Evolutionary conservation across 192 early-diverging fungal species (phyloP), one percentile per base, ranked within the genome.

Genomic region (Linnemannia zychae): DNA sequence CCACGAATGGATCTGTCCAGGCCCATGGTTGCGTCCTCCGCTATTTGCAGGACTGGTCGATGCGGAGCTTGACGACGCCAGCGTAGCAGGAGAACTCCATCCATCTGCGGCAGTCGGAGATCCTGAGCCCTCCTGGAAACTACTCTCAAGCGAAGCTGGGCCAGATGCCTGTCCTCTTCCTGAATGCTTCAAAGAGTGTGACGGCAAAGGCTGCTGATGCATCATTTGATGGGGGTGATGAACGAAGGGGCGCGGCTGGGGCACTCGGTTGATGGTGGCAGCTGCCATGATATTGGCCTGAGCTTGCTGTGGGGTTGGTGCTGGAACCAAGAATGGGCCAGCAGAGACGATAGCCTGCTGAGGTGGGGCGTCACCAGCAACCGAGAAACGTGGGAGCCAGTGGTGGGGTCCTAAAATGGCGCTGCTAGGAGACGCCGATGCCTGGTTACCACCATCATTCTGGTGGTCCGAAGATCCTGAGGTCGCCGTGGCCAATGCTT

Each of bases 341-440:
- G 65, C 73, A 15, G 76, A 47, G 37, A 79, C 71, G 16, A 31
- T 57, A 1, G 74, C 71, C 46, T 73, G 72, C 24, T 77, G 74
- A 40, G 68, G 46, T 3, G 83, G 83, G 4, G 83, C 77, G 67
- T 85, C 83, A 18, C 83, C 83, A 9, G 83, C 83, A 22, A 74
- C 83, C 3, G 83, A 85, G 33, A 85, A 85, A 11, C 83, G 83
- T 16, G 83, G 83, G 20, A 85, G 47, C 83, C 83, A 85, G 63
- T 50, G 83, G 69, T 75, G 77, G 53, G 75, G 44, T 1, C 60
- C 71, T 12, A 72, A 13, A 47, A 49, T 57, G 2, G 34, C 31
- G 57, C 24, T 63, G 57, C 57, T 12, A 5, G 57, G 57, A 33
- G 57, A 63, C 12, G 57, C 11, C 7, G 67, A 16, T 40, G 67